Percentiles rank a stretch among this genome's conserved stretches.
These are phyloP conservation scores for Mycena metata DNA, from an alignment of 768 basidiomycete species.

Conservation along the genomic window DNA sequence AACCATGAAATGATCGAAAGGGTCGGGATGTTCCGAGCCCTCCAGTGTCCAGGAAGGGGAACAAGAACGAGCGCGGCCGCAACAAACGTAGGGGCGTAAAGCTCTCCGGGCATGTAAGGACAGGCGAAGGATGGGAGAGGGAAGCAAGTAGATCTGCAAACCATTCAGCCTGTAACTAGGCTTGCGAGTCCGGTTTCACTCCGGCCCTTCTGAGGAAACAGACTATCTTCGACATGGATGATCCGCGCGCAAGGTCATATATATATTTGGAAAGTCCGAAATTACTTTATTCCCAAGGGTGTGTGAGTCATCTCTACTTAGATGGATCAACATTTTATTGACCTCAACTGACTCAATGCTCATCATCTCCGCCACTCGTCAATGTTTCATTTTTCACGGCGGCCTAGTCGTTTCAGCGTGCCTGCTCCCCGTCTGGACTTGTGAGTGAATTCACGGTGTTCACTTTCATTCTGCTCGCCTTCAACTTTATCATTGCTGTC, in stretches of 20 bases:
- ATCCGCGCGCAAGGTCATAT: background rate
- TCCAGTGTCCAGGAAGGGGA: conserved; percentile 51
- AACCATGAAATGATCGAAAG: conserved; percentile 68
- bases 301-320: background rate
- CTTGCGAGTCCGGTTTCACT: background rate
- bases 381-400: no score
- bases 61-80: conserved; percentile 54
- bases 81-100: conserved; percentile 8
- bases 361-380: no score
- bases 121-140: background rate
- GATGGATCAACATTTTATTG: no score
- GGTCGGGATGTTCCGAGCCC: conserved; percentile 61
- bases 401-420: no score
- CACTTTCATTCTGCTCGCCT: no score
- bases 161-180: background rate
- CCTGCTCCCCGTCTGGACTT: no score
- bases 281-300: background rate
- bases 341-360: no score
- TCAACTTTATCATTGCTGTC: no score
- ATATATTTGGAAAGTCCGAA: background rate
- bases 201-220: conserved; percentile 1
- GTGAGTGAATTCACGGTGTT: no score
- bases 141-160: background rate
- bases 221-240: background rate
- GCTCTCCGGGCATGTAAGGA: conserved; percentile 19